These are phyloP conservation scores for Amanita pseudoporphyria DNA, from an alignment of 768 basidiomycete genomes.

Conservation along the genomic window DNA sequence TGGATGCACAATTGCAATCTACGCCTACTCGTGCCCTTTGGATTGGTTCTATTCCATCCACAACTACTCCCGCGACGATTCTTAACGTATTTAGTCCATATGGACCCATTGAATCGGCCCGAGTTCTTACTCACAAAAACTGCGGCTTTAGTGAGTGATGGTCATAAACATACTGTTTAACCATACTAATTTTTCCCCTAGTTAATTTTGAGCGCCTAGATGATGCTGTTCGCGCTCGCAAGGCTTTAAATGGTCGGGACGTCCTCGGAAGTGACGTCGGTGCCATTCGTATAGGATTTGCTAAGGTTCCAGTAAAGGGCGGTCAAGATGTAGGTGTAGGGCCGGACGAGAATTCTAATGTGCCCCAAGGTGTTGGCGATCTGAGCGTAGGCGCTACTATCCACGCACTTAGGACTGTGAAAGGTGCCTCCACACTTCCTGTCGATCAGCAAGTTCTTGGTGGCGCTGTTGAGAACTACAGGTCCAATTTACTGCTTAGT, in stretches of 20 bases:
- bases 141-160: conserved; percentile 74
- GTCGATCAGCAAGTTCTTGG: conserved; percentile 91
- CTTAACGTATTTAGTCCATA: conserved; percentile 95
- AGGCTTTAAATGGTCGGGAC: conserved; percentile 92
- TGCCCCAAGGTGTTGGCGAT: conserved; percentile 76
- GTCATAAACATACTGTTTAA: conserved; percentile 1
- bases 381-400: conserved; percentile 84
- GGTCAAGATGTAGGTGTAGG: conserved; percentile 52
- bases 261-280: conserved; percentile 95
- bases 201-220: conserved; percentile 98
- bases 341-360: conserved; percentile 53
- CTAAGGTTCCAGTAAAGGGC: conserved; percentile 90
- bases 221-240: conserved; percentile 91
- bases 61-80: conserved; percentile 90
- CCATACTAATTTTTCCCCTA: conserved; percentile 18
- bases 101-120: conserved; percentile 93
- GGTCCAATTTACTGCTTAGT: conserved; percentile 83
- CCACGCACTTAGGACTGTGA: conserved; percentile 76
- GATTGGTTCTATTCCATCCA: conserved; percentile 96
- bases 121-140: conserved; percentile 95
- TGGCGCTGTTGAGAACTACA: conserved; percentile 89
- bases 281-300: conserved; percentile 94
- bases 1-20: conserved; percentile 83
- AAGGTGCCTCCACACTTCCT: conserved; percentile 87
- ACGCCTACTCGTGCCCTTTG: conserved; percentile 93